Evolutionary conservation across 1,284 basidiomycete species (phyloP), one percentile per base, ranked within the genome.

Genomic region (Fomitopsis betulina): DNA sequence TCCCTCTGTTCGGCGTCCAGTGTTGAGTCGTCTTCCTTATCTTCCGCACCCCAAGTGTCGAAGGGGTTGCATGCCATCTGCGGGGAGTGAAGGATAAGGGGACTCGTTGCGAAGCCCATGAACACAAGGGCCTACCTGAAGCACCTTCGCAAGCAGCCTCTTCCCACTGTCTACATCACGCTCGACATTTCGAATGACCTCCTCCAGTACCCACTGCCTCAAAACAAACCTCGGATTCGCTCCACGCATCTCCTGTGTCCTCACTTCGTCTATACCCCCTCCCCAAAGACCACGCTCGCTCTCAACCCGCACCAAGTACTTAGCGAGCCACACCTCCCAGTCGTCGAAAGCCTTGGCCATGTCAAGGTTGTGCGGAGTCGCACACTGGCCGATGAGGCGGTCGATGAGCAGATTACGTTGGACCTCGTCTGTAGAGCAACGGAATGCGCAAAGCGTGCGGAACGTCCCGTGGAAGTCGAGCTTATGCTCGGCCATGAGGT

Each of bases 151-250:
- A 35, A 95, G 75, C 17, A 89, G 76, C 60, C 79, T 74, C 73
- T 81, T 83, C 58, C 89, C 86, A 62, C 74, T 79, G 21, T 76
- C 73, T 9, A 74, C 68, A 66, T 91, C 87, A 55, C 72, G 73
- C 68, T 93, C 90, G 4, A 91, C 81, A 62, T 81, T 82, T 62
- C 75, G 73, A 69, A 96, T 96, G 30, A 92, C 85, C 68, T 96
- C 94, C 70, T 97, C 94, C 30, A 98, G 78, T 3, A 97, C 76
- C 95, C 95, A 97, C 73, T 97, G 95, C 58, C 95, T 79, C 59
- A 97, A 74, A 39, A 96, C 85, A 72, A 98, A 97, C 32, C 93
- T 79, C 15, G 95, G 95, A 68, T 98, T 97, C 21, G 79, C 83
- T 10, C 61, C 70, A 57, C 74, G 77, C 72, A 80, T 77, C 21